Percentiles rank a stretch among this genome's conserved stretches.
Conservation (phyloP, 1,139 yeast genomes). For the Protomyces pachydermus region DNA sequence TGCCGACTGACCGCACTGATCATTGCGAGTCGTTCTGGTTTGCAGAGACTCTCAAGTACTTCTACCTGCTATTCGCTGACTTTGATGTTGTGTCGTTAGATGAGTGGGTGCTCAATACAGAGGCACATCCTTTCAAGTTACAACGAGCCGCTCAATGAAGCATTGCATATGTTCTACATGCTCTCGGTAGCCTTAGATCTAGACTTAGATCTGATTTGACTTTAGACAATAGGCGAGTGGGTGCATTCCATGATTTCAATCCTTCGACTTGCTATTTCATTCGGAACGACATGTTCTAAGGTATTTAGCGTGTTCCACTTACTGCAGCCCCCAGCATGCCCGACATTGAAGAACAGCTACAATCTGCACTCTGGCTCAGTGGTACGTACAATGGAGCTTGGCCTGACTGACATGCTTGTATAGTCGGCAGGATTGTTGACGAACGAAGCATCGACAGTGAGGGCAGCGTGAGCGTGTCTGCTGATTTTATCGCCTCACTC, state of each 20-base stretch:
- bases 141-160: neutral
- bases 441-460: conserved; percentile 6
- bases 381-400: neutral
- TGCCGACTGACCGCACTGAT: conserved; percentile 29
- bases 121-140: conserved; percentile 62
- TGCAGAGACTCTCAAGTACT: conserved; percentile 73
- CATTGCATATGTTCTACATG: neutral
- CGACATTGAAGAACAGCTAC: neutral
- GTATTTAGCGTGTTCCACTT: too few species aligned
- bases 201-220: too few species aligned
- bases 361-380: neutral
- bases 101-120: conserved; percentile 69
- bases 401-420: neutral
- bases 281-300: too few species aligned
- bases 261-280: too few species aligned
- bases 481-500: conserved; percentile 20
- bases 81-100: conserved; percentile 56
- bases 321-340: neutral
- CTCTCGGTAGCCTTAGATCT: neutral
- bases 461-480: conserved; percentile 14
- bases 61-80: conserved; percentile 64
- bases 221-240: too few species aligned
- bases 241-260: too few species aligned
- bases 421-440: conserved; percentile 17
- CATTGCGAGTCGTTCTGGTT: conserved; percentile 58